These are phyloP conservation scores for Wallacemonas collosoma DNA, from an alignment of 208 protist species.

Conservation along the genomic window DNA sequence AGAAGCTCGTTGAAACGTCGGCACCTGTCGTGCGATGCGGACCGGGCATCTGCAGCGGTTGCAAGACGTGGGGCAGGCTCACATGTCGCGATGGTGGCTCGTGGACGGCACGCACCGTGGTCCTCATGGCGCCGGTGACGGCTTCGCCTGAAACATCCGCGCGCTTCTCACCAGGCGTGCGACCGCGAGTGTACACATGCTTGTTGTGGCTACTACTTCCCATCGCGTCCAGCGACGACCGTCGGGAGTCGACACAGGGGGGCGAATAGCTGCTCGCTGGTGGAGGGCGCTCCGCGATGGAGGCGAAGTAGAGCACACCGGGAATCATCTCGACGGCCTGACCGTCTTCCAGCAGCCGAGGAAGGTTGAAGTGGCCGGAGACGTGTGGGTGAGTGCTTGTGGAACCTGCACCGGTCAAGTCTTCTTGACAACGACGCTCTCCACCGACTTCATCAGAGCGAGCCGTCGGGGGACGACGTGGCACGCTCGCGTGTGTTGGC, in stretches of 20 bases:
- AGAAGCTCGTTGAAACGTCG: neutral
- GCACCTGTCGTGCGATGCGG: neutral
- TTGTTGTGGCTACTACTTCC: too few species aligned
- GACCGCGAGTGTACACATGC: too few species aligned
- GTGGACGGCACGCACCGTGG: too few species aligned
- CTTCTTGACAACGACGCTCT: neutral
- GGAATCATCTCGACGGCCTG: conserved; percentile 58
- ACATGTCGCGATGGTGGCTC: neutral
- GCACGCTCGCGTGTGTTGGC: neutral
- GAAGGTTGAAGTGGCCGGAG: conserved; percentile 20
- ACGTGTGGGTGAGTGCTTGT: neutral
- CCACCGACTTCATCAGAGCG: too few species aligned
- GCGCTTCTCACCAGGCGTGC: too few species aligned
- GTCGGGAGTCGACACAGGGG: neutral
- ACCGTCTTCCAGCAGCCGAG: conserved; percentile 35
- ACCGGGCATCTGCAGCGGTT: conserved; percentile 8
- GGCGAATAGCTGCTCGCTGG: neutral
- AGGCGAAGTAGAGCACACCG: conserved; percentile 65
- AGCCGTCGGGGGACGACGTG: too few species aligned
- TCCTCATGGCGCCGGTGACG: too few species aligned
- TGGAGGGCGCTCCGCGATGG: conserved; percentile 39
- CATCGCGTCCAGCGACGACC: neutral
- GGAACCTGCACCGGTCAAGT: neutral
- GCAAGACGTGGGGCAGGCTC: conserved; percentile 5
- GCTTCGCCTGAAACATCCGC: too few species aligned